Conservation (phyloP, 768 basidiomycete species). For the Naganishia friedmannii region DNA sequence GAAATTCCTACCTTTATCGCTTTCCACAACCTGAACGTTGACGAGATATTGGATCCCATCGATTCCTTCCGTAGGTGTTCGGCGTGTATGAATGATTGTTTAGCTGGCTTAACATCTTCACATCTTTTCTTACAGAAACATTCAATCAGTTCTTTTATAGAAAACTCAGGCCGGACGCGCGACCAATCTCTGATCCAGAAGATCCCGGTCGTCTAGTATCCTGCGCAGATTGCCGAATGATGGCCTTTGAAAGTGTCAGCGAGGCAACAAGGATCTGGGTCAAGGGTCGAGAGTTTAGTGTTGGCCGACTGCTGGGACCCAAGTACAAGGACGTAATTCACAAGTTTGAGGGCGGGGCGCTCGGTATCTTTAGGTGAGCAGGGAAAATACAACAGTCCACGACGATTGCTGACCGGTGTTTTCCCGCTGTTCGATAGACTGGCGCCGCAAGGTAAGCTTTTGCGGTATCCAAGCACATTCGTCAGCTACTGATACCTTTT, state of each 20-base stretch:
- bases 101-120: background rate
- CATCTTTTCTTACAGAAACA: conserved; percentile 58
- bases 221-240: conserved; percentile 93
- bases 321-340: conserved; percentile 67
- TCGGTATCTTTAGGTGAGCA: conserved; percentile 74
- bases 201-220: conserved; percentile 77
- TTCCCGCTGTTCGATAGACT: conserved; percentile 49
- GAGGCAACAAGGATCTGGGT: conserved; percentile 93
- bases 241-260: conserved; percentile 80
- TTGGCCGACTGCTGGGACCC: conserved; percentile 75
- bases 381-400: background rate
- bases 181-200: conserved; percentile 69
- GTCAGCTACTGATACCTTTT: background rate
- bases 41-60: conserved; percentile 79
- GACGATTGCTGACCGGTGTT: background rate
- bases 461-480: background rate
- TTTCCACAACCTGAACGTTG: conserved; percentile 78
- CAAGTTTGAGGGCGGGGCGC: conserved; percentile 71
- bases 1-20: conserved; percentile 85
- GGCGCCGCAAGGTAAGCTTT: conserved; percentile 60
- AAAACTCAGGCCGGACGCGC: conserved; percentile 77
- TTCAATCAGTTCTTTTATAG: conserved; percentile 89
- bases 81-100: too few relatives aligned
- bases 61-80: conserved; percentile 70
- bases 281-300: conserved; percentile 89